These are phyloP conservation scores for Leccinum obscurum DNA, from an alignment of 768 basidiomycete species.

Conservation along the genomic window DNA sequence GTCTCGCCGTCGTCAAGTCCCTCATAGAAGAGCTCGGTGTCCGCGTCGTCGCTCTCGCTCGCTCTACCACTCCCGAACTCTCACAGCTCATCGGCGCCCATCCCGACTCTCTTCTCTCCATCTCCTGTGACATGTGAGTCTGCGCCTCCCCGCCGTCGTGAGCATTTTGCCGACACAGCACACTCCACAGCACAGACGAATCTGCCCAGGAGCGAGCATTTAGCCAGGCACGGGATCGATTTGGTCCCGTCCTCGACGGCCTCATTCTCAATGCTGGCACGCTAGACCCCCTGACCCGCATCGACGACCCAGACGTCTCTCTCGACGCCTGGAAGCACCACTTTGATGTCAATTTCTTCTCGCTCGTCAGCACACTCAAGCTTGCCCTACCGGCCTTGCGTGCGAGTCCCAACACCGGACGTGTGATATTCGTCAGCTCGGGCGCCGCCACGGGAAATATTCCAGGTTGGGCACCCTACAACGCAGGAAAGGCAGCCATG, in stretches of 20 bases:
- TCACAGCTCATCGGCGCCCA: conserved; percentile 44
- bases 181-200: conserved; percentile 54
- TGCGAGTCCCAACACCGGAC: conserved; percentile 54
- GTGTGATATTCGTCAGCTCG: conserved; percentile 81
- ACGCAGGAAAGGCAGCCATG: conserved; percentile 85
- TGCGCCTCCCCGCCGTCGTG: not conserved
- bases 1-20: conserved; percentile 71
- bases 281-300: conserved; percentile 65
- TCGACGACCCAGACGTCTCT: conserved; percentile 48
- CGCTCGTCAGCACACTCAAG: conserved; percentile 69
- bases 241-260: conserved; percentile 63
- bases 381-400: conserved; percentile 70
- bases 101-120: conserved; percentile 44
- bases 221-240: conserved; percentile 48
- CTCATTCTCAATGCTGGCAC: conserved; percentile 85
- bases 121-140: conserved; percentile 79
- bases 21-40: conserved; percentile 64
- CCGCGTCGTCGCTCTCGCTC: conserved; percentile 75
- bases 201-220: conserved; percentile 57
- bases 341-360: conserved; percentile 90
- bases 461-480: conserved; percentile 80
- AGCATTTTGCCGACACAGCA: not conserved
- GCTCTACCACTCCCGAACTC: conserved; percentile 68
- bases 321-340: conserved; percentile 64
- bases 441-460: conserved; percentile 73